Evolutionary conservation across 176 grass and related monocot species (phyloP).

Genomic region (Stipa capillata): DNA sequence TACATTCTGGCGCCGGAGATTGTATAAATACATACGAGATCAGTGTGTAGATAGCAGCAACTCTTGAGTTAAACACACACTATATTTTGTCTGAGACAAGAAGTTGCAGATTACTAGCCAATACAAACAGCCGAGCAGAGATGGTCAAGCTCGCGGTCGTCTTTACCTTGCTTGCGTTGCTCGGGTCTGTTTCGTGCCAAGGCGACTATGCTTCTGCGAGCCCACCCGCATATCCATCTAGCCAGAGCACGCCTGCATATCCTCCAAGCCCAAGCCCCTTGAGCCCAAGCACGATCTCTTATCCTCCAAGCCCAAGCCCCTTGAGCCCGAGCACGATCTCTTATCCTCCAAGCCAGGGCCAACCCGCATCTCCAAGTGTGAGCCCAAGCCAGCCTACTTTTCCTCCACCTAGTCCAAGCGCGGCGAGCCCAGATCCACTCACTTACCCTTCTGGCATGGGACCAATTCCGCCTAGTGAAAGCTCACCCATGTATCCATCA

Average conservation of each 20-base stretch:
- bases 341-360: neutral
- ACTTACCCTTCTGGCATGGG: too few relatives aligned
- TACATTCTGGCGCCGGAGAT: neutral
- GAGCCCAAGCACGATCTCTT: neutral
- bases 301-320: neutral
- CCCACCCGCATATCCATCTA: neutral
- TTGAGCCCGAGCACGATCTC: neutral
- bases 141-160: conserved; percentile 17
- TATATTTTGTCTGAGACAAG: neutral
- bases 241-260: neutral
- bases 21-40: too few relatives aligned
- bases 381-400: neutral
- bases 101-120: neutral
- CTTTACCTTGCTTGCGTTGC: neutral
- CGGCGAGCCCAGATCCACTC: too few relatives aligned
- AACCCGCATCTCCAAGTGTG: neutral
- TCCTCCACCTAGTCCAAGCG: neutral
- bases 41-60: neutral
- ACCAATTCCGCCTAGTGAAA: too few relatives aligned
- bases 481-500: neutral
- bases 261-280: neutral
- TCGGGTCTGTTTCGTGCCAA: conserved; percentile 12
- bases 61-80: neutral
- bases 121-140: neutral
- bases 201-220: neutral